These are phyloP conservation scores for Volvox carteri DNA, from an alignment of 163 green algal species.

Conservation along the genomic window DNA sequence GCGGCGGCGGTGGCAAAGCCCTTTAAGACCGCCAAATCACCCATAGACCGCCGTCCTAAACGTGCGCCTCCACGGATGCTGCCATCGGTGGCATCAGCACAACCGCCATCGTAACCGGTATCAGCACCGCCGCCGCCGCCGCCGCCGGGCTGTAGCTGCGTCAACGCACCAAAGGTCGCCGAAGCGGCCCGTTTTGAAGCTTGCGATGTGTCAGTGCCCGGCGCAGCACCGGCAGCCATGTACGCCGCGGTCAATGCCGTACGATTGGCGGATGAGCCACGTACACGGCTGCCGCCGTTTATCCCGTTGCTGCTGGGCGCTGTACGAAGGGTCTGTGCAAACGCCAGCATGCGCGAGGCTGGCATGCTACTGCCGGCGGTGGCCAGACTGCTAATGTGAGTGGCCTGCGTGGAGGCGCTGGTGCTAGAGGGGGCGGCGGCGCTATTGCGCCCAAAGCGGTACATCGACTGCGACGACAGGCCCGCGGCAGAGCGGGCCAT, in stretches of 20 bases:
- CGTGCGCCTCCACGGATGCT: too few species aligned
- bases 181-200: neutral
- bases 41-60: neutral
- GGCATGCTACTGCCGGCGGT: neutral
- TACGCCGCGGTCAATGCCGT: neutral
- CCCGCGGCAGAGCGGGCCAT: neutral
- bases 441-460: neutral
- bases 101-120: too few species aligned
- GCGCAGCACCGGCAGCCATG: neutral
- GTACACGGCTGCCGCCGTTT: neutral
- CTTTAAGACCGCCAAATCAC: too few species aligned
- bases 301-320: neutral
- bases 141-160: too few species aligned
- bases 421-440: neutral
- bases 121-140: neutral
- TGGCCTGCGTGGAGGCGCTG: neutral
- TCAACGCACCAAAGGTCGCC: too few species aligned
- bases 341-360: constrained; percentile 3
- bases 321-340: constrained; percentile 9
- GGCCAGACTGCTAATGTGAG: neutral
- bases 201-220: neutral
- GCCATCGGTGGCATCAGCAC: too few species aligned
- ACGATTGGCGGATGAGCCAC: neutral
- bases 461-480: neutral
- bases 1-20: too few species aligned